Evolutionary conservation across 2,329 filamentous ascomycete species (phyloP).

Genomic region (Clarireedia hainanense): DNA sequence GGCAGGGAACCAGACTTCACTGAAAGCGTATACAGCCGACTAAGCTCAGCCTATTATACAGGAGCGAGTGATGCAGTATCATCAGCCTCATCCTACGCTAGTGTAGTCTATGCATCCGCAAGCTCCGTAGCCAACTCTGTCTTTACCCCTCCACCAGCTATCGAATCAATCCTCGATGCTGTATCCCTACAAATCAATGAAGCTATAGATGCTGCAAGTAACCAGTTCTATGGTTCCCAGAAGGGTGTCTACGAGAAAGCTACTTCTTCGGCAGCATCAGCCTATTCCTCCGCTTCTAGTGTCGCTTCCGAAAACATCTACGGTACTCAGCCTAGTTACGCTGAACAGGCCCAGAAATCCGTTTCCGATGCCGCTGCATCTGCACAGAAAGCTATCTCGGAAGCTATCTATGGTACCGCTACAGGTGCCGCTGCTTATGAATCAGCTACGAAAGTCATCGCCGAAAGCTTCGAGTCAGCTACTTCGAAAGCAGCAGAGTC

Average conservation of each 20-base stretch:
- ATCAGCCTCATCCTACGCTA: conserved; percentile 45
- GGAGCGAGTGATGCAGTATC: conserved; percentile 39
- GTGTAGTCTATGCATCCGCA: conserved; percentile 37
- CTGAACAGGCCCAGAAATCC: conserved; percentile 43
- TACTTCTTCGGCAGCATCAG: conserved; percentile 43
- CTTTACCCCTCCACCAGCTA: conserved; percentile 48
- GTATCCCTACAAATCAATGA: conserved; percentile 48
- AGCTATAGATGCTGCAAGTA: conserved; percentile 50
- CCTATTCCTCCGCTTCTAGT: conserved; percentile 41
- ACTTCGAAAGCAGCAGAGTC: conserved; percentile 12
- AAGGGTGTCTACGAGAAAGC: conserved; percentile 47
- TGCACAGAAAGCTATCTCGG: conserved; percentile 46
- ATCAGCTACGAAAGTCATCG: conserved; percentile 16
- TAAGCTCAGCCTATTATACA: conserved; percentile 65
- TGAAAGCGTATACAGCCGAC: conserved; percentile 66
- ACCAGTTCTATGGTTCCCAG: conserved; percentile 48
- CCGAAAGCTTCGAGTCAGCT: conserved; percentile 16
- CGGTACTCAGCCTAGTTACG: conserved; percentile 43
- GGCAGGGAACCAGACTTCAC: conserved; percentile 77
- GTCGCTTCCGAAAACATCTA: conserved; percentile 47
- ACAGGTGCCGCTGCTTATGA: conserved; percentile 27
- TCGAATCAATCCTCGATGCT: conserved; percentile 50
- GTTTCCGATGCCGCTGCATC: conserved; percentile 46
- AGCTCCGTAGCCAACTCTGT: conserved; percentile 38
- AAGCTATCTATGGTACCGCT: conserved; percentile 48